These are phyloP conservation scores for Penstemon barbatus DNA, from an alignment of 257 asterid genomes.

Conservation along the genomic window DNA sequence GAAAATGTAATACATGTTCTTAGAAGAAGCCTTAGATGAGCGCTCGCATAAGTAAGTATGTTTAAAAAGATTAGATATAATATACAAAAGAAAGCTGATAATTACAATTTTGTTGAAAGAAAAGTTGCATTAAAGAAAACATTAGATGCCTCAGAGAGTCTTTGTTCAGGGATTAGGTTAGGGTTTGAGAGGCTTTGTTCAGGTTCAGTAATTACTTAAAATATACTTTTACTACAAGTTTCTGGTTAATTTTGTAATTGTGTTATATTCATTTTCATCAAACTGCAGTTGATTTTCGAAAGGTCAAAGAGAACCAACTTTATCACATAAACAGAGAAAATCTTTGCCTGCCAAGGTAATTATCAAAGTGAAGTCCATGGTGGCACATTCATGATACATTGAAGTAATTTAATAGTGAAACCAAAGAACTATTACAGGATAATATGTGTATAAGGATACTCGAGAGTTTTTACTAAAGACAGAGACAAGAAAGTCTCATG, in stretches of 20 bases:
- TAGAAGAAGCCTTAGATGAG: background rate
- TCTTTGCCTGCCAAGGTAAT: too few species aligned
- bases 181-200: background rate
- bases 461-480: background rate
- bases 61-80: background rate
- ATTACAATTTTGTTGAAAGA: background rate
- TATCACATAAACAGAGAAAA: too few species aligned
- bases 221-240: background rate
- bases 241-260: background rate
- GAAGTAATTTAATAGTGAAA: background rate
- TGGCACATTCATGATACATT: too few species aligned
- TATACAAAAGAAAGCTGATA: background rate
- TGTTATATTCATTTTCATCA: background rate
- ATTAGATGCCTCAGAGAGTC: background rate
- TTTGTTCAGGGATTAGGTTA: too few species aligned
- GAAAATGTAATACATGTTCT: constrained; percentile 19
- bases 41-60: background rate
- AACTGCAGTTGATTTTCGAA: background rate
- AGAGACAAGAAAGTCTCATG: background rate
- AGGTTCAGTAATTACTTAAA: background rate
- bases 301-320: too few species aligned
- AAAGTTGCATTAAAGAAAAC: background rate
- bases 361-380: too few species aligned
- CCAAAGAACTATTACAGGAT: background rate
- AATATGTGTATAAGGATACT: background rate